A percentile compares a stretch with the other conserved stretches of the same genome.
Conservation (phyloP, 768 basidiomycete genomes). For the Inosperma sp. region DNA sequence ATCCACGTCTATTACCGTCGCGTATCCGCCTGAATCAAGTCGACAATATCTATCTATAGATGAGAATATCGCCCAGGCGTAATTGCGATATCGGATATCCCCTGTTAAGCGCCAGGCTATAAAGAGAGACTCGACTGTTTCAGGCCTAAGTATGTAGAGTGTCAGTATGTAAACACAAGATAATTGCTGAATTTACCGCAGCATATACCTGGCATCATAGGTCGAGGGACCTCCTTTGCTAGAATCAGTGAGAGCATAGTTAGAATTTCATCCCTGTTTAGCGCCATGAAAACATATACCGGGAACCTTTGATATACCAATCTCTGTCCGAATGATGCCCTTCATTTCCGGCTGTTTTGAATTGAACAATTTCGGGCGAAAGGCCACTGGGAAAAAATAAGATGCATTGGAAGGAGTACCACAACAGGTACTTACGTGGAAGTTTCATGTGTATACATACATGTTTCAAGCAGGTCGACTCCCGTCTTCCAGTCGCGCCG, state of each 20-base stretch:
- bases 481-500: conserved; percentile 81
- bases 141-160: no score
- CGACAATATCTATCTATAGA: conserved; percentile 82
- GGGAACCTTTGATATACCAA: conserved; percentile 95
- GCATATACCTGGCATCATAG: conserved; percentile 90
- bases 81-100: conserved; percentile 70
- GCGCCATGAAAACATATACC: no score
- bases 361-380: conserved; percentile 87
- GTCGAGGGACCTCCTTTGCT: conserved; percentile 42
- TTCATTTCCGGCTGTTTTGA: conserved; percentile 61
- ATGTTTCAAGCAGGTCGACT: conserved; percentile 77
- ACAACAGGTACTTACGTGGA: conserved; percentile 55
- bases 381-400: conserved; percentile 60
- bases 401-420: background rate
- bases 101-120: conserved; percentile 88
- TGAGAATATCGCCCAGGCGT: conserved; percentile 87
- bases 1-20: conserved; percentile 81
- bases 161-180: no score
- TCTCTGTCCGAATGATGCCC: conserved; percentile 46
- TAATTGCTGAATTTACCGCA: no score
- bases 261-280: no score
- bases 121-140: conserved; percentile 93
- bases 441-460: conserved; percentile 81
- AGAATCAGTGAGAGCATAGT: background rate
- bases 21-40: conserved; percentile 77